Conservation (phyloP, 192 early-diverging fungal genomes). For the Podila epicladia region DNA sequence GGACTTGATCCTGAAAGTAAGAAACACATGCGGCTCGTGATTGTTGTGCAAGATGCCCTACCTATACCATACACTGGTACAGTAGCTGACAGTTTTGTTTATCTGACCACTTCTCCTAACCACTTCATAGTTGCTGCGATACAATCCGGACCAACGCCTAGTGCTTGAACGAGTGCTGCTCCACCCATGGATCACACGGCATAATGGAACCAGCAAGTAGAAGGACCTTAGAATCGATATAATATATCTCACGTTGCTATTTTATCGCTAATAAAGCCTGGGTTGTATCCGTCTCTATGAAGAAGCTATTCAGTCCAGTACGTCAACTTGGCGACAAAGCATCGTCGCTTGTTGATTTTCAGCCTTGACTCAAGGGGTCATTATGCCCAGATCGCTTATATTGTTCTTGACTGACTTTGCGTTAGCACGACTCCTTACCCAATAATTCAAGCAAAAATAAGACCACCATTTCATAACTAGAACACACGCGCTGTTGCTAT, state of each 20-base stretch:
- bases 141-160: constrained; percentile 74
- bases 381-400: no score
- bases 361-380: no score
- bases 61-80: neutral
- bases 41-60: neutral
- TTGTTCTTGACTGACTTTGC: no score
- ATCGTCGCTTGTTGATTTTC: no score
- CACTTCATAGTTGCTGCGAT: constrained; percentile 71
- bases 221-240: neutral
- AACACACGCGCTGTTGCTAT: no score
- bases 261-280: no score
- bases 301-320: no score
- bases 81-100: neutral
- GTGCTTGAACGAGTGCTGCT: constrained; percentile 76
- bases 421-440: no score
- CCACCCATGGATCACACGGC: constrained; percentile 75
- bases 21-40: neutral
- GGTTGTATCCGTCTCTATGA: no score
- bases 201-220: constrained; percentile 16
- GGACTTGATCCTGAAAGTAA: constrained; percentile 86
- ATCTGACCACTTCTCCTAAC: neutral
- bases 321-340: no score
- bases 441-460: no score
- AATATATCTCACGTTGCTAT: neutral
- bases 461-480: no score